Evolutionary conservation across 2,329 filamentous ascomycete species (phyloP), one percentile per base, ranked within the genome.

Genomic region (Epichloe gansuensis): DNA sequence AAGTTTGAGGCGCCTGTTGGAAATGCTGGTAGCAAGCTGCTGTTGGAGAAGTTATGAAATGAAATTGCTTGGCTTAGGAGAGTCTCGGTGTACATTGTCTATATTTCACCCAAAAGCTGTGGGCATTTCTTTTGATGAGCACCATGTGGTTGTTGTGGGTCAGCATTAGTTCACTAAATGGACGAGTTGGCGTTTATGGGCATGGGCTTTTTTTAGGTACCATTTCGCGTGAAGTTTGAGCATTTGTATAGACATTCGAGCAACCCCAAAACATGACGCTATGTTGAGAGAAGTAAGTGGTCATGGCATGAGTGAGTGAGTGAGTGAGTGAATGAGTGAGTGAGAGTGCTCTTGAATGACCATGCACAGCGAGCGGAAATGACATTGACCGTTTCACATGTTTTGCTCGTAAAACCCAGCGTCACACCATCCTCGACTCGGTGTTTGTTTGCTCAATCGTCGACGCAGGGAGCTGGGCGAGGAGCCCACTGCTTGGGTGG

Each of bases 21-120:
- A 12, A 85, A 85, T 65, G 74, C 73, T 59, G 82, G 82, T 3
- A 75, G 80, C 51, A 77, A 73, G 64, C 65, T 85, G 54, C 66
- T 85, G 56, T 66, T 85, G 53, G 75, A 77, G 64, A 81, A 77
- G 68, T 62, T 84, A 56, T 70, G 63, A 63, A 15, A 56, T 70
- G 63, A 63, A 38, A 51, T 56, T 43, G 17, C 21, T 13, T n/a
- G 45, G 3, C 8, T 6, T n/a, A 34, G 15, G 38, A 41, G 31
- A 31, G 13, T 47, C 23, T 50, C 3, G n/a, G 25, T 51, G 42
- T 44, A 41, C 17, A 43, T 36, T 27, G n/a, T 11, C 34, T 17
- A 6, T 5, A 9, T 41, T 39, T 25, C 17, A 39, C n/a, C 12
- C n/a, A 23, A 43, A 42, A 27, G 9, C 9, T 12, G 21, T 45